Conservation (phyloP, 2,329 filamentous ascomycete species). For the Phaeosphaeriaceae sp. region DNA sequence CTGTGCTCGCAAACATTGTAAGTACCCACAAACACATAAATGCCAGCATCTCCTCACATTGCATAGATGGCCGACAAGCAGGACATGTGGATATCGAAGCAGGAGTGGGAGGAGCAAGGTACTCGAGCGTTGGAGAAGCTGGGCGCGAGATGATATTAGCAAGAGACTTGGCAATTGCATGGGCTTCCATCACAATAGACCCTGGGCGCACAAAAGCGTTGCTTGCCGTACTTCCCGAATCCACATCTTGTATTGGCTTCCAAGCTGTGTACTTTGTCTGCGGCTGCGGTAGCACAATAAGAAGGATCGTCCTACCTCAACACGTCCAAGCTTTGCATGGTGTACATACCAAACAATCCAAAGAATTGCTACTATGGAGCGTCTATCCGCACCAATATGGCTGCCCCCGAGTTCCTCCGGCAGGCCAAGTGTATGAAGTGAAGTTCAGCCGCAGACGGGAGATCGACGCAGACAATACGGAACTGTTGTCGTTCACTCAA, state of each 20-base stretch:
- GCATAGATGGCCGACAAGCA: conserved; percentile 91
- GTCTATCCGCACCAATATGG: not conserved
- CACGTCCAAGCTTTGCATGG: not conserved
- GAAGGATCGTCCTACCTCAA: not conserved
- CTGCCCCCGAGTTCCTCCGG: conserved; percentile 12
- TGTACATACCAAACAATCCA: not conserved
- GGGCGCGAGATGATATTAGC: conserved; percentile 71
- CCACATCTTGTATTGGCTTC: conserved; percentile 5
- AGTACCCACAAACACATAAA: conserved; percentile 30
- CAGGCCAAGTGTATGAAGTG: conserved; percentile 8
- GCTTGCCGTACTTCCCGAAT: conserved; percentile 5
- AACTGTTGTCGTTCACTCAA: conserved; percentile 7
- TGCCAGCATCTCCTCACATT: conserved; percentile 15
- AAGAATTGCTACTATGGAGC: not conserved
- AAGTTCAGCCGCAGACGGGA: conserved; percentile 21
- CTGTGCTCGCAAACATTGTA: conserved; percentile 92
- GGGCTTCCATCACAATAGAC: conserved; percentile 10
- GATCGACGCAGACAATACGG: conserved; percentile 22
- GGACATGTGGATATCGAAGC: conserved; percentile 97
- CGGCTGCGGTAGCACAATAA: conserved; percentile 1
- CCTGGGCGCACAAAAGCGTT: conserved; percentile 5
- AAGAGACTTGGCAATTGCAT: conserved; percentile 13
- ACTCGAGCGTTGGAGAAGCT: conserved; percentile 86
- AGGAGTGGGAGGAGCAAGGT: conserved; percentile 96
- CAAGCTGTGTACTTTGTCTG: conserved; percentile 1